These are phyloP conservation scores for Picocystis sp. DNA, from an alignment of 163 green algal species.

Conservation along the genomic window DNA sequence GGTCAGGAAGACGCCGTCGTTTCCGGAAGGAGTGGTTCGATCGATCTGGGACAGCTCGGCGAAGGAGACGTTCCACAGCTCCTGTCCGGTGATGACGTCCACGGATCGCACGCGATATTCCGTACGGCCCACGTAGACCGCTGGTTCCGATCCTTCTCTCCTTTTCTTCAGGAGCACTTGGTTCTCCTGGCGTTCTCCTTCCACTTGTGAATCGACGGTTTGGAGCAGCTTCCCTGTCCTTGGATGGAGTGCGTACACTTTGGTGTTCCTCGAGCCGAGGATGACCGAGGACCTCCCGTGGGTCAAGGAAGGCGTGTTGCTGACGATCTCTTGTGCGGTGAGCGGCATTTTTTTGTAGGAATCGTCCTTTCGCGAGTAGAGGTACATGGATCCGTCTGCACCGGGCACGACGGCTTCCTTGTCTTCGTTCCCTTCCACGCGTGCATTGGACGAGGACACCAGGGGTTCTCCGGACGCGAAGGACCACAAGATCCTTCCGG, in stretches of 20 bases:
- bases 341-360: constrained; percentile 52
- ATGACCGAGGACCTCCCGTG: constrained; percentile 55
- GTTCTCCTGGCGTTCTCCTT: not conserved
- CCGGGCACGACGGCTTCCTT: constrained; percentile 31
- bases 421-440: not conserved
- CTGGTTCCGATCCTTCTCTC: not conserved
- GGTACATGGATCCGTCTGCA: constrained; percentile 59
- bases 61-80: constrained; percentile 69
- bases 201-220: constrained; percentile 2
- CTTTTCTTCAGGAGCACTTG: not conserved
- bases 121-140: constrained; percentile 38
- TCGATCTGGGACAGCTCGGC: constrained; percentile 14
- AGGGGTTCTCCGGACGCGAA: constrained; percentile 65
- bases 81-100: constrained; percentile 22
- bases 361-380: not conserved
- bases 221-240: constrained; percentile 41
- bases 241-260: constrained; percentile 59
- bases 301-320: constrained; percentile 51
- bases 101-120: constrained; percentile 65
- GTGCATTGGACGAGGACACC: constrained; percentile 29
- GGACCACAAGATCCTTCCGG: constrained; percentile 51
- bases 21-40: no score
- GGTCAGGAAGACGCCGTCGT: no score
- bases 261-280: constrained; percentile 40
- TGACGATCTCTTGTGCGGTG: constrained; percentile 64